These are phyloP conservation scores for Entamoeba invadens DNA, from an alignment of 208 protist genomes.

Conservation along the genomic window DNA sequence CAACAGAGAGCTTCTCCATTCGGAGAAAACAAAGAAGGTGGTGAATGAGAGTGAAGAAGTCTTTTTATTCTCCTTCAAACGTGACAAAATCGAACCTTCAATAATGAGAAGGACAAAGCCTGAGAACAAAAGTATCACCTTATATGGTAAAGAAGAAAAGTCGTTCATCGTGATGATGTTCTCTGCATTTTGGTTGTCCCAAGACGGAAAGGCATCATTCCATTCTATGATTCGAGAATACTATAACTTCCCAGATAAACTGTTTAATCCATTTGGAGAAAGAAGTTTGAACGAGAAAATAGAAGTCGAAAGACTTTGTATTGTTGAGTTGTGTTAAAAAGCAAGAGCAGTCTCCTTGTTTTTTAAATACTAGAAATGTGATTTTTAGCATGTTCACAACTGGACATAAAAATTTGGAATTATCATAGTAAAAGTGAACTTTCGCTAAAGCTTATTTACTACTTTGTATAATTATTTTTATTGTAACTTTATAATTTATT, in stretches of 20 bases:
- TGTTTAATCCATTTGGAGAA: not conserved
- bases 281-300: not conserved
- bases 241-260: not conserved
- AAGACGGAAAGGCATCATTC: not conserved
- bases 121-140: not conserved
- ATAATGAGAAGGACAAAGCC: not conserved
- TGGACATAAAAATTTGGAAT: too few species aligned
- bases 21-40: not conserved
- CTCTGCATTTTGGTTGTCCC: not conserved
- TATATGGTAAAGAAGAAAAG: not conserved
- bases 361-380: too few species aligned
- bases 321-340: not conserved
- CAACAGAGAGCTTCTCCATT: not conserved
- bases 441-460: too few species aligned
- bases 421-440: too few species aligned
- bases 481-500: too few species aligned
- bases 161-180: not conserved
- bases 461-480: too few species aligned
- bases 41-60: not conserved
- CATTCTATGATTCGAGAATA: not conserved
- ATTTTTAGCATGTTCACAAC: too few species aligned
- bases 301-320: not conserved
- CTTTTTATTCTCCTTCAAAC: not conserved
- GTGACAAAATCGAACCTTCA: not conserved
- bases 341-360: too few species aligned